Base-by-base conservation (phyloP, 208 protist genomes). In the Herpetomonas samuelpessoai region DNA sequence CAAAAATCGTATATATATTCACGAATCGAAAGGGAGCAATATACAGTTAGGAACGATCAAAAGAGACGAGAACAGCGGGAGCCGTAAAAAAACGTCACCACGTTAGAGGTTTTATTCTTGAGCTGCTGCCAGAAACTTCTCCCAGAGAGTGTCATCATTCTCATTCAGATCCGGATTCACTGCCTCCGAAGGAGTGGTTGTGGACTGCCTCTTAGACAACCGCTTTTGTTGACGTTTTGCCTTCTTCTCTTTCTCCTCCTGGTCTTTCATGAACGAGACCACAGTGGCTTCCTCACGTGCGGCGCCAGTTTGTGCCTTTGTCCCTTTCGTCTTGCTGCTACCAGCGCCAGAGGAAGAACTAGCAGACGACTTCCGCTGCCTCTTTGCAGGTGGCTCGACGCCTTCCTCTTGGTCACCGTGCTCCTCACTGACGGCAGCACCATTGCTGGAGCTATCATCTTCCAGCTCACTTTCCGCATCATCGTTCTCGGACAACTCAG, bases 171-270 rank as follows among this genome's bases (percentile, higher is more conserved):
- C 46, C 19, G 22, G 61, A 0, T 49, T 24, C 30, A 19, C 26
- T 21, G 46, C 26, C 35, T 57, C 45, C 27, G 57, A 26, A 3
- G 3, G 26, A 1, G 22, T 30, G 28, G 30, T 0, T 28, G 19
- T 24, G 45, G 48, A 38, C 62, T 71, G 38, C 4, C 27, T 21
- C n/a, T 35, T 59, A 30, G 49, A 39, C 2, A 41, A 18, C 16
- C 65, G 71, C 16, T 68, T 68, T 24, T 85, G 54, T 29, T 75
- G 68, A 3, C 64, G 55, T 57, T 78, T 71, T 4, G 59, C 63
- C 64, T 80, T 83, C 21, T 68, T 69, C 52, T 86, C 74, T 58
- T 74, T 63, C 51, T 73, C 73, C 29, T 76, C 71, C 65, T 79
- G 54, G 38, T 82, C 72, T 35, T 67, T 55, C 39, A 65, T 48